These are phyloP conservation scores for Capsicum pubescens DNA, from an alignment of 257 asterid genomes.

Conservation along the genomic window DNA sequence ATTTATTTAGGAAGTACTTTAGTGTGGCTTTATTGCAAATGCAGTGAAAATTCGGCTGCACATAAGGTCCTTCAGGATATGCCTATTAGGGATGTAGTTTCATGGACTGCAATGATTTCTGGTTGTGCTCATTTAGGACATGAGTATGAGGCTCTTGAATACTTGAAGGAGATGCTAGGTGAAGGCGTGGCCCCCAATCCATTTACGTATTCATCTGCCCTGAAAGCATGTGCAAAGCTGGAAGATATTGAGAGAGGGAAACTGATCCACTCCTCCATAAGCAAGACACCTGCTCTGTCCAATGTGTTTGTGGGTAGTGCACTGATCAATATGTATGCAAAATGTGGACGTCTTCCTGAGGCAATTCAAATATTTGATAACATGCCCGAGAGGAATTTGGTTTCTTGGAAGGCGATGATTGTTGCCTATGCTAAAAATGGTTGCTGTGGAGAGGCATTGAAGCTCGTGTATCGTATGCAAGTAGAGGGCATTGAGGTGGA, in stretches of 20 bases:
- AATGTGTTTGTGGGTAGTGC: constrained; percentile 93
- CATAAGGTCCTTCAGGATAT: constrained; percentile 64
- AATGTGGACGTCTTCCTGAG: constrained; percentile 78
- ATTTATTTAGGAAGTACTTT: constrained; percentile 73
- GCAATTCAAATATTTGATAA: constrained; percentile 76
- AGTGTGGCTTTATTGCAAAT: constrained; percentile 85
- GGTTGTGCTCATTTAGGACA: constrained; percentile 78
- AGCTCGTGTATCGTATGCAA: constrained; percentile 77
- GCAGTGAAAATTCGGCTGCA: constrained; percentile 70
- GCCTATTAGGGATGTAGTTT: constrained; percentile 82
- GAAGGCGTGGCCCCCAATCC: constrained; percentile 86
- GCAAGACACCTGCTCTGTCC: constrained; percentile 62
- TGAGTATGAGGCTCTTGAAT: constrained; percentile 81
- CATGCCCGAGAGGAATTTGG: constrained; percentile 79
- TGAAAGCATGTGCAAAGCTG: constrained; percentile 84
- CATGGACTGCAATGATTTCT: constrained; percentile 95
- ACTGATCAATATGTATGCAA: constrained; percentile 84
- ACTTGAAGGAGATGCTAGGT: constrained; percentile 78
- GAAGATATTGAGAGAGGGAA: constrained; percentile 68
- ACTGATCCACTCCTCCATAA: constrained; percentile 72
- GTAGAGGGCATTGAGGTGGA: constrained; percentile 78
- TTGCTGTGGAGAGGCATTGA: constrained; percentile 74
- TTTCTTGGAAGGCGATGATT: constrained; percentile 81
- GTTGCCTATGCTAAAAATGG: constrained; percentile 81
- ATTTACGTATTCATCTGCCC: constrained; percentile 84